Evolutionary conservation across 2,329 filamentous ascomycete species (phyloP).

Genomic region (Rosellinia necatrix): DNA sequence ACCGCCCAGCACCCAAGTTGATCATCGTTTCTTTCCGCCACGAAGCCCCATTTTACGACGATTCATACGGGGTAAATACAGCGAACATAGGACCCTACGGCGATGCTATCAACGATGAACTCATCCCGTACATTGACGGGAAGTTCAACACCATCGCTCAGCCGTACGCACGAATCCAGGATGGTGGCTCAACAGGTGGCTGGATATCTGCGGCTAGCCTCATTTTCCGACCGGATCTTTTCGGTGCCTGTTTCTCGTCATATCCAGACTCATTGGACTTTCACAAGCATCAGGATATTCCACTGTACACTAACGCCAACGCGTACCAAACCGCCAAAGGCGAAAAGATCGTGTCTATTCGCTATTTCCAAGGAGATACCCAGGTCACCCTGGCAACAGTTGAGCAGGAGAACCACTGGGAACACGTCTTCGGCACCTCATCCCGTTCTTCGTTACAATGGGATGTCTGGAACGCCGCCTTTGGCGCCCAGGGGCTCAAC

Average conservation of each 20-base stretch:
- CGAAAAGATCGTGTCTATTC: conserved; percentile 25
- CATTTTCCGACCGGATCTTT: conserved; percentile 32
- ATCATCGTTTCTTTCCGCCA: conserved; percentile 33
- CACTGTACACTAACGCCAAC: conserved; percentile 30
- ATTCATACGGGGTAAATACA: conserved; percentile 33
- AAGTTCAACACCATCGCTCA: conserved; percentile 30
- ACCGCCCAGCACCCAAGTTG: conserved; percentile 27
- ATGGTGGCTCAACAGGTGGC: conserved; percentile 33
- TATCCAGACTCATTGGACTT: conserved; percentile 33
- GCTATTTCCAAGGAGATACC: conserved; percentile 14
- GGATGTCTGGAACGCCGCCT: conserved; percentile 34
- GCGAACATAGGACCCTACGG: conserved; percentile 33
- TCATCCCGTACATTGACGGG: conserved; percentile 31
- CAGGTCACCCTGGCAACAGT: conserved; percentile 22
- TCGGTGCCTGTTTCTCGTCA: conserved; percentile 34
- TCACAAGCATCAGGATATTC: conserved; percentile 29
- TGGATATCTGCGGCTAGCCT: conserved; percentile 31
- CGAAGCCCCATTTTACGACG: conserved; percentile 32
- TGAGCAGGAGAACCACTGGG: conserved; percentile 34
- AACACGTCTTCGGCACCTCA: conserved; percentile 31
- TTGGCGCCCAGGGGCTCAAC: conserved; percentile 31
- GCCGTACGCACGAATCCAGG: conserved; percentile 31
- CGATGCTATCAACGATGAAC: conserved; percentile 33
- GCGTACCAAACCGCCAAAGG: conserved; percentile 27
- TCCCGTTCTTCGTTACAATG: conserved; percentile 32